These are phyloP conservation scores for Lasiodiplodia gonubiensis DNA, from an alignment of 2,329 filamentous ascomycete species.

Conservation along the genomic window DNA sequence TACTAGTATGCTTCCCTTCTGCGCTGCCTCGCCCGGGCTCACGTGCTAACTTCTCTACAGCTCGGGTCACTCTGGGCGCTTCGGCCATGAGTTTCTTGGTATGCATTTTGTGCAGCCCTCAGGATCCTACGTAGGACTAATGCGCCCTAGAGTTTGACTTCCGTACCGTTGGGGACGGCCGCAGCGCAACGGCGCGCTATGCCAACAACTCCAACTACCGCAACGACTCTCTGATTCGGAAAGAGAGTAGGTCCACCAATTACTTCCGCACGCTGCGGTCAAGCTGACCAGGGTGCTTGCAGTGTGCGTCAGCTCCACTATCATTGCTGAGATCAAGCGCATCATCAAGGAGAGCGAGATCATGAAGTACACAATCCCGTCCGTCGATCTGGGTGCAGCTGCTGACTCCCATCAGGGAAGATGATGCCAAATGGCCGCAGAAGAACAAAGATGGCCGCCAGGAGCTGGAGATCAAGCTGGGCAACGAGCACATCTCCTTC, in stretches of 20 bases:
- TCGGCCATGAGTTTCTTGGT: conserved; percentile 98
- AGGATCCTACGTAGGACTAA: conserved; percentile 30
- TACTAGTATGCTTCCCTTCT: conserved; percentile 78
- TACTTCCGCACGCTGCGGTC: neutral
- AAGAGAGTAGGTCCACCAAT: conserved; percentile 80
- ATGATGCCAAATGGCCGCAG: conserved; percentile 97
- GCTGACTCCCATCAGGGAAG: conserved; percentile 69
- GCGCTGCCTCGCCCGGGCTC: conserved; percentile 38
- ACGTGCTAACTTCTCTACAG: conserved; percentile 59
- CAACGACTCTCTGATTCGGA: conserved; percentile 96
- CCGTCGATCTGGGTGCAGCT: neutral
- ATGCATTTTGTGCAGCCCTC: conserved; percentile 26
- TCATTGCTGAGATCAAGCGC: conserved; percentile 93
- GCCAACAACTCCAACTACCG: conserved; percentile 99
- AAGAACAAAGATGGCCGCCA: conserved; percentile 99
- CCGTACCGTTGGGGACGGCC: conserved; percentile 86
- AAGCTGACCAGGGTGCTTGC: conserved; percentile 6
- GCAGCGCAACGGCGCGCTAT: conserved; percentile 92
- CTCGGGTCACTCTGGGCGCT: conserved; percentile 95
- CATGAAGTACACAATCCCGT: conserved; percentile 72
- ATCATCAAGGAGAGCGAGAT: conserved; percentile 98
- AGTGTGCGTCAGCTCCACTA: conserved; percentile 95
- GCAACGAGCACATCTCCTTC: conserved; percentile 96
- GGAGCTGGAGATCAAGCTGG: conserved; percentile 91
- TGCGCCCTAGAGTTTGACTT: conserved; percentile 87